Conservation (phyloP, 169 alveolate genomes). For the Plasmodium sp. region DNA sequence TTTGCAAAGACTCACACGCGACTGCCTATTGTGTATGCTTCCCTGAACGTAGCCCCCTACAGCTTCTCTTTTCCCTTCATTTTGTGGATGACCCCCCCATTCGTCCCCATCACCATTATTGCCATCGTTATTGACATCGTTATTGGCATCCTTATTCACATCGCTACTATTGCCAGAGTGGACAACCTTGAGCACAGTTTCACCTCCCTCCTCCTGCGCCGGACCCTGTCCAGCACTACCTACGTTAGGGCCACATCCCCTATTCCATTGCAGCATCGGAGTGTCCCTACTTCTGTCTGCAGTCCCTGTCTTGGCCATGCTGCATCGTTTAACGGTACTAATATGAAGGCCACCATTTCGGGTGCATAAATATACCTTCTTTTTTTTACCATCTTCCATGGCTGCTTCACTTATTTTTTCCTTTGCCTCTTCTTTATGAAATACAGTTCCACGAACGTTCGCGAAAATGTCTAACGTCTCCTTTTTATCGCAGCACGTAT, state of each 20-base stretch:
- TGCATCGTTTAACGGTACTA: not conserved
- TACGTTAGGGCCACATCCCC: not conserved
- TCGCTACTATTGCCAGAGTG: not conserved
- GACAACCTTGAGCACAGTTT: not conserved
- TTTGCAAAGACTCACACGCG: not conserved
- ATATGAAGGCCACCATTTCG: not conserved
- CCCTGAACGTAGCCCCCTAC: not conserved
- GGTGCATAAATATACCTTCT: not conserved
- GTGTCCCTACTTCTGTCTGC: not conserved
- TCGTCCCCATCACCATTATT: not conserved
- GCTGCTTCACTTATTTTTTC: not conserved
- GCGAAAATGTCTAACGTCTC: not conserved
- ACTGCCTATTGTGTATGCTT: not conserved
- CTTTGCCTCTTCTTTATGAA: not conserved
- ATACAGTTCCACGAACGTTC: not conserved
- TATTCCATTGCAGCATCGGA: not conserved
- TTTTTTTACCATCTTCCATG: not conserved
- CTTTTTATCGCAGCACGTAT: not conserved
- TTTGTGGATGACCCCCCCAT: not conserved
- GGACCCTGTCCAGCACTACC: not conserved
- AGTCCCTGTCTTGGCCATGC: not conserved
- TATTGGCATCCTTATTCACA: not conserved
- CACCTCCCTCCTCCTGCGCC: not conserved
- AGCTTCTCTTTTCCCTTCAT: not conserved
- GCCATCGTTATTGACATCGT: too few species aligned